Evolutionary conservation across 2,329 filamentous ascomycete genomes (phyloP).

Genomic region (Aspergillus uvarum): DNA sequence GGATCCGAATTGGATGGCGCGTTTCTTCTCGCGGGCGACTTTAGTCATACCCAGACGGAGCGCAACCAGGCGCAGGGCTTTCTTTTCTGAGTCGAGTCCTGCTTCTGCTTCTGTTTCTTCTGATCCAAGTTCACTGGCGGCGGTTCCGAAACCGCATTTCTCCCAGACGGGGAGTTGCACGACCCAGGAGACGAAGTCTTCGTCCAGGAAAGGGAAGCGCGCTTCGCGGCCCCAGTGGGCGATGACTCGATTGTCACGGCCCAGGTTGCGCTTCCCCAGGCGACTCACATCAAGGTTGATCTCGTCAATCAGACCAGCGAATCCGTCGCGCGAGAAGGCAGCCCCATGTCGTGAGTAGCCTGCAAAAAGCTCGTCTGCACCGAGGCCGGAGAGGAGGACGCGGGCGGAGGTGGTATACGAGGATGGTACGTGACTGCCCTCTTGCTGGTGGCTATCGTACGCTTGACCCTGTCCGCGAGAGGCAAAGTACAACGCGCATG

Average conservation of each 20-base stretch:
- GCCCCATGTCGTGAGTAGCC: constrained; percentile 83
- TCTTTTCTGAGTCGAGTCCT: constrained; percentile 73
- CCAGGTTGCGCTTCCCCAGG: constrained; percentile 90
- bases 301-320: constrained; percentile 72
- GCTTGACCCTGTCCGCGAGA: constrained; percentile 67
- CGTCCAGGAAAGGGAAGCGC: constrained; percentile 87
- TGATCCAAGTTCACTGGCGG: constrained; percentile 17
- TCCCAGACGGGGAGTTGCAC: constrained; percentile 72
- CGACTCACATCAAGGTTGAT: constrained; percentile 80
- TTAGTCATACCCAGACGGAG: constrained; percentile 67
- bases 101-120: neutral
- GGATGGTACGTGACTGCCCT: constrained; percentile 5
- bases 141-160: constrained; percentile 81
- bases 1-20: constrained; percentile 83
- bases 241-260: constrained; percentile 88
- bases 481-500: constrained; percentile 91
- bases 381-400: constrained; percentile 86
- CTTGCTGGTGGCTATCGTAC: constrained; percentile 28
- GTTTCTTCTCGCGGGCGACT: constrained; percentile 85
- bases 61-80: constrained; percentile 74
- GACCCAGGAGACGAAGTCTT: constrained; percentile 79
- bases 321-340: constrained; percentile 70
- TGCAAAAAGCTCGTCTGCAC: constrained; percentile 93
- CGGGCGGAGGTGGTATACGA: constrained; percentile 70
- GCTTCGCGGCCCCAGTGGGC: constrained; percentile 86